Conservation (phyloP, 2,329 filamentous ascomycete species). For the Colletotrichum ledebouriae region DNA sequence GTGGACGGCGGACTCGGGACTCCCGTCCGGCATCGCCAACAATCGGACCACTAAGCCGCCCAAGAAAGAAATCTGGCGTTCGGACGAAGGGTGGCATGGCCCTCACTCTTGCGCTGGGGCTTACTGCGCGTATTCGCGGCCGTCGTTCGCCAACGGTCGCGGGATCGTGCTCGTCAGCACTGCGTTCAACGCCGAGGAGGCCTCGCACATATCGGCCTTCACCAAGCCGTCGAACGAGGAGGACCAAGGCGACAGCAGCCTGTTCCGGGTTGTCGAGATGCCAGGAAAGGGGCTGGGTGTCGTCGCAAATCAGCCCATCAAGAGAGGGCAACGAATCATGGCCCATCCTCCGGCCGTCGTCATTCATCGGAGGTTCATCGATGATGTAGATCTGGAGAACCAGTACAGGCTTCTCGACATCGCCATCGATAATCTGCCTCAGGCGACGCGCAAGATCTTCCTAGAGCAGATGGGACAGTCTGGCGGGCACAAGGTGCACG, state of each 20-base stretch:
- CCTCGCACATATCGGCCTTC: slow-evolving; percentile 29
- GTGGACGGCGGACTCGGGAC: neutral
- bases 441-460: slow-evolving; percentile 43
- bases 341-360: slow-evolving; percentile 48
- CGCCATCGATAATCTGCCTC: slow-evolving; percentile 46
- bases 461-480: slow-evolving; percentile 47
- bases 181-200: slow-evolving; percentile 40
- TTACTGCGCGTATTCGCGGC: slow-evolving; percentile 53
- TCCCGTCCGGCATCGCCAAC: neutral
- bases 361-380: slow-evolving; percentile 45
- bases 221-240: slow-evolving; percentile 1
- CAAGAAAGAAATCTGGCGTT: slow-evolving; percentile 40
- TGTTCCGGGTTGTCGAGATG: slow-evolving; percentile 42
- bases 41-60: slow-evolving; percentile 26
- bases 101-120: slow-evolving; percentile 37
- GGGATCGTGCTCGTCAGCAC: slow-evolving; percentile 57
- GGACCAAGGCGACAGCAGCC: slow-evolving; percentile 18
- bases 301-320: slow-evolving; percentile 49
- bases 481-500: slow-evolving; percentile 42
- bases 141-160: slow-evolving; percentile 51
- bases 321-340: slow-evolving; percentile 51
- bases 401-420: slow-evolving; percentile 48
- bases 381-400: slow-evolving; percentile 42
- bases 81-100: slow-evolving; percentile 40
- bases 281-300: slow-evolving; percentile 51